Evolutionary conservation across 2,329 filamentous ascomycete genomes (phyloP).

Genomic region (Penicillium oxalicum): DNA sequence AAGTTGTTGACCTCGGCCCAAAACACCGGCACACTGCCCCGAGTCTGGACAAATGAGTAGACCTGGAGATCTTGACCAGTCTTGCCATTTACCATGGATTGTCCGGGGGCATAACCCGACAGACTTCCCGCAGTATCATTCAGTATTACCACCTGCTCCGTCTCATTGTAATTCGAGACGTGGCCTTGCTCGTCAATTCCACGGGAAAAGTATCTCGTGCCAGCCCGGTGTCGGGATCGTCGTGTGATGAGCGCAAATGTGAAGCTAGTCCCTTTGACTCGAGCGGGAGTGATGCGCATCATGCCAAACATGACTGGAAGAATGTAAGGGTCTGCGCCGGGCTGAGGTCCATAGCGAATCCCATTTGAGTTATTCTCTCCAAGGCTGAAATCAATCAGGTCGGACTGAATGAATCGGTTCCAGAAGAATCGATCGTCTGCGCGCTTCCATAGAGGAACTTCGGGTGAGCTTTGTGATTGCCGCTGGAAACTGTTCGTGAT

Average conservation of each 20-base stretch:
- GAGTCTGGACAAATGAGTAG: conserved; percentile 89
- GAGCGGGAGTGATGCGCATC: conserved; percentile 81
- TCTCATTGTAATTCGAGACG: conserved; percentile 99
- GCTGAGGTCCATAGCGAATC: conserved; percentile 52
- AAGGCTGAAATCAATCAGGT: conserved; percentile 81
- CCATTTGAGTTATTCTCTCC: conserved; percentile 46
- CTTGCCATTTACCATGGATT: conserved; percentile 69
- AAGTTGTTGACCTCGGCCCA: conserved; percentile 96
- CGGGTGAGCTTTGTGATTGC: conserved; percentile 69
- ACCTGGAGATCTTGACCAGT: conserved; percentile 75
- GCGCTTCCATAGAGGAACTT: conserved; percentile 77
- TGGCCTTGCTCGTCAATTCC: conserved; percentile 90
- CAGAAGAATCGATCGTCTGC: conserved; percentile 98
- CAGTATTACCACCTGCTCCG: conserved; percentile 83
- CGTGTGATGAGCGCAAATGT: conserved; percentile 85
- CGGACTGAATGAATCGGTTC: conserved; percentile 88
- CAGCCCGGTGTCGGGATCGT: conserved; percentile 78
- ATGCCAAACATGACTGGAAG: conserved; percentile 95
- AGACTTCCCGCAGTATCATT: conserved; percentile 73
- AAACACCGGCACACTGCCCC: conserved; percentile 90
- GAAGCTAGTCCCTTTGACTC: conserved; percentile 74
- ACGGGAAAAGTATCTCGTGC: conserved; percentile 90
- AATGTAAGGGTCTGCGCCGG: conserved; percentile 82
- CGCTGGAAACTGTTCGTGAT: conserved; percentile 96
- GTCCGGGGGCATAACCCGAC: conserved; percentile 72